These are phyloP conservation scores for Beauveria sp. DNA, from an alignment of 2,329 filamentous ascomycete species.

Conservation along the genomic window DNA sequence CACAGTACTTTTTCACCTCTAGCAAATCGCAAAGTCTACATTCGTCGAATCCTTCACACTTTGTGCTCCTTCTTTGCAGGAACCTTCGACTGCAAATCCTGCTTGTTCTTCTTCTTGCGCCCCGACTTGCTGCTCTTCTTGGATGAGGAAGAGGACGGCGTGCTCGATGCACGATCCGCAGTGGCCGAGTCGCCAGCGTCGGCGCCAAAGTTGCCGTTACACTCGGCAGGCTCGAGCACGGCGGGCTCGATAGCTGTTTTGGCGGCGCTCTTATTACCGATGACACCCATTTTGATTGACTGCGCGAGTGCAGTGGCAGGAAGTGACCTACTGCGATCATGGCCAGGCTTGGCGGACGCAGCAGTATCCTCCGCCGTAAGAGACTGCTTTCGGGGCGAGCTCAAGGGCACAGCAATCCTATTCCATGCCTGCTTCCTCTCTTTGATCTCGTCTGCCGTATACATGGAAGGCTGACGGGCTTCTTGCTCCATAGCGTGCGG, in stretches of 20 bases:
- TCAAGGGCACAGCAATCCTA: slow-evolving; percentile 27
- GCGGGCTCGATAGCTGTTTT: background rate
- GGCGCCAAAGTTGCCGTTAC: background rate
- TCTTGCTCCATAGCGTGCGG: background rate
- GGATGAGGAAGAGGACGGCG: background rate
- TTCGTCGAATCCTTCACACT: background rate
- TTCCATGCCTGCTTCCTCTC: slow-evolving; percentile 25
- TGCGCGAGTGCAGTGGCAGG: background rate
- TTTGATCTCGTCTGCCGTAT: slow-evolving; percentile 25
- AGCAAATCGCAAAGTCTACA: background rate
- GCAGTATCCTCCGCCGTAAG: background rate
- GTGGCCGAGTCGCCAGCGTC: background rate
- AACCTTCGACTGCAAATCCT: background rate
- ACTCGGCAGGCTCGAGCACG: background rate
- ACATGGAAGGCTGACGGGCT: slow-evolving; percentile 14
- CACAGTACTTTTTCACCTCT: background rate
- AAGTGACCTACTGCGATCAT: slow-evolving; percentile 5
- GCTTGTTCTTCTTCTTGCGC: slow-evolving; percentile 6
- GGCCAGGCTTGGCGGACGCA: background rate
- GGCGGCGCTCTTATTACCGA: background rate
- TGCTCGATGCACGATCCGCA: background rate
- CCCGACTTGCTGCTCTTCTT: slow-evolving; percentile 4
- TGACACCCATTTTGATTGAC: background rate
- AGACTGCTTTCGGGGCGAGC: slow-evolving; percentile 15
- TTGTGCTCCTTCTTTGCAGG: background rate